A percentile compares a stretch with the other conserved stretches of the same genome.
Conservation (phyloP, 2,329 filamentous ascomycete species). For the Penicillium sp. region DNA sequence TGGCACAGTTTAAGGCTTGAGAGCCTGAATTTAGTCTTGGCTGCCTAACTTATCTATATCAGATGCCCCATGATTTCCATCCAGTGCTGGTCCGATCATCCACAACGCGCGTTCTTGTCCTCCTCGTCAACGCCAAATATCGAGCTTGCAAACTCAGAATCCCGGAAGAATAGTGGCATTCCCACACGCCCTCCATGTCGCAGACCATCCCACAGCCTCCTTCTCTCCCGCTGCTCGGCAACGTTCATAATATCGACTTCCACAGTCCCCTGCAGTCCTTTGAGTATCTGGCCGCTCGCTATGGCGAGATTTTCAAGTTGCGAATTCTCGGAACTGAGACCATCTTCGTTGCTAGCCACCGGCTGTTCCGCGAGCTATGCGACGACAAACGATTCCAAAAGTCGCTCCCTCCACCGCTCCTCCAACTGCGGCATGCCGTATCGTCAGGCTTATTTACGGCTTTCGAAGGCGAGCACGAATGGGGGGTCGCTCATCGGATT, state of each 20-base stretch:
- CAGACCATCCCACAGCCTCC: neutral
- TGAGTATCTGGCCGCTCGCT: neutral
- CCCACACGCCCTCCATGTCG: no score
- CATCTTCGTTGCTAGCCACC: slow-evolving; percentile 36
- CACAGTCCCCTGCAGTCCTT: slow-evolving; percentile 2
- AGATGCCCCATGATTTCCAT: no score
- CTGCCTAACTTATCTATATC: no score
- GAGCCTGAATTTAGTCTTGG: no score
- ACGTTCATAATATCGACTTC: neutral
- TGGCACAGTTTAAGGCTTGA: no score
- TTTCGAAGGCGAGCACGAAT: slow-evolving; percentile 55
- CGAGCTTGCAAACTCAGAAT: no score
- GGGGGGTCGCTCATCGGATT: slow-evolving; percentile 55
- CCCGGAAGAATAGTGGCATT: no score
- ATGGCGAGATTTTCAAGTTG: slow-evolving; percentile 4
- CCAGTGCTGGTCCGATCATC: no score
- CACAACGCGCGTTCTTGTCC: no score
- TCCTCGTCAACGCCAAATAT: no score
- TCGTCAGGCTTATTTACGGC: slow-evolving; percentile 70
- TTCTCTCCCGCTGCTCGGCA: slow-evolving; percentile 1
- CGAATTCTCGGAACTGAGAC: neutral
- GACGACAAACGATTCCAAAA: slow-evolving; percentile 60
- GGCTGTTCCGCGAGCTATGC: slow-evolving; percentile 66
- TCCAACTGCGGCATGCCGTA: slow-evolving; percentile 1
- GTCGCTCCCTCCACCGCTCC: neutral